Evolutionary conservation across 208 protist species (phyloP).

Genomic region (Kentomonas sorsogonicus): DNA sequence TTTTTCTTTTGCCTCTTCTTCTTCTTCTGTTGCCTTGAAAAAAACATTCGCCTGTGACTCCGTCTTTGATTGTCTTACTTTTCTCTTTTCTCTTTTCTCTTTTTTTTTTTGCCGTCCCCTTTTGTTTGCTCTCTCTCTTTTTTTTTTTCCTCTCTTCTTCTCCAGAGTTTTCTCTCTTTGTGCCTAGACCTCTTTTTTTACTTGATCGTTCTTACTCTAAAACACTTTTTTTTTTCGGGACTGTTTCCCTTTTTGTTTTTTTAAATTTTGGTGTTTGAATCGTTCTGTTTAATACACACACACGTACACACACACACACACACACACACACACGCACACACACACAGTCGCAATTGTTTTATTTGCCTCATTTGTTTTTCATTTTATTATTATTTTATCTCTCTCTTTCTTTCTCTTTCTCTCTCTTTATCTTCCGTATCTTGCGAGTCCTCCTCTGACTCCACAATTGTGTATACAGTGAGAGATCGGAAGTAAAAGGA

Average conservation of each 20-base stretch:
- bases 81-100: neutral
- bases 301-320: neutral
- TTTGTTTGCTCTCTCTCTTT: neutral
- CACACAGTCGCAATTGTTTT: too few species aligned
- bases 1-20: neutral
- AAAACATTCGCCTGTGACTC: neutral
- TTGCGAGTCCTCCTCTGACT: neutral
- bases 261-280: neutral
- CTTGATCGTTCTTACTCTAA: neutral
- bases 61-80: neutral
- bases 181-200: neutral
- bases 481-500: neutral
- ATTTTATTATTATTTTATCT: neutral
- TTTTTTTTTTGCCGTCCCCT: neutral
- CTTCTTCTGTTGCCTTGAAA: slow-evolving; percentile 1
- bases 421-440: neutral
- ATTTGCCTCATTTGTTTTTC: neutral
- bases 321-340: too few species aligned
- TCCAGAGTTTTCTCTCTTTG: neutral
- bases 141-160: neutral
- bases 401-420: slow-evolving; percentile 3
- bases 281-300: neutral
- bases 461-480: neutral
- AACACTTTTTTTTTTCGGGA: neutral
- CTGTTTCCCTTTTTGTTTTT: neutral